phyloP scores from a whole-genome alignment of 345 rosid species.

The Erodium maritimum region DNA sequence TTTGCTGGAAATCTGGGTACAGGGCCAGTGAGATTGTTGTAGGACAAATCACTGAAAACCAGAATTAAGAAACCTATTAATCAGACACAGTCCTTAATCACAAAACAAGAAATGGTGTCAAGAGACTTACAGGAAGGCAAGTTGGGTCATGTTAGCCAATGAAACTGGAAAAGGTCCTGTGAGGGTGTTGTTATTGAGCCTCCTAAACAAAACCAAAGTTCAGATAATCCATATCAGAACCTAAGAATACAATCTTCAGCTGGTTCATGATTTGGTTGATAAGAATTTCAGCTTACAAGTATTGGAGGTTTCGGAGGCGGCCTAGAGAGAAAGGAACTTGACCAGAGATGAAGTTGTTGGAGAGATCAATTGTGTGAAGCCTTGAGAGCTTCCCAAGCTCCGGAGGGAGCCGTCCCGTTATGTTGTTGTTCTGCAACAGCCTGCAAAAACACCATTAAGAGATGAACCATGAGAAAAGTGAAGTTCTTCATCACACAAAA shows the following conservation, averaged over 20 bases:
- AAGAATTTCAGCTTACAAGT: constrained; percentile 44
- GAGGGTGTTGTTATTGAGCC: constrained; percentile 85
- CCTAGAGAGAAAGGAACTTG: constrained; percentile 61
- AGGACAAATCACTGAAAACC: constrained; percentile 68
- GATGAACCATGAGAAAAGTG: background rate
- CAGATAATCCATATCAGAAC: no score
- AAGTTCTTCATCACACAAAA: background rate
- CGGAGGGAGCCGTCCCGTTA: constrained; percentile 69
- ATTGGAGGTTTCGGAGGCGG: constrained; percentile 52
- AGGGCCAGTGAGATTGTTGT: constrained; percentile 82
- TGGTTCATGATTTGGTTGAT: background rate
- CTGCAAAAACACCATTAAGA: constrained; percentile 20
- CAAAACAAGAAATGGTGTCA: constrained; percentile 2
- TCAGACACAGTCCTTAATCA: background rate
- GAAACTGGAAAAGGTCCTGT: constrained; percentile 55
- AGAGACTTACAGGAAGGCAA: constrained; percentile 67
- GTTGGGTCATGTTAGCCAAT: constrained; percentile 78
- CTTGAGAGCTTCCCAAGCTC: constrained; percentile 63
- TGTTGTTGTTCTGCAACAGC: constrained; percentile 80
- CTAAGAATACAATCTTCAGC: background rate
- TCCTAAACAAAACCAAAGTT: constrained; percentile 35
- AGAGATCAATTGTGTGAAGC: constrained; percentile 88
- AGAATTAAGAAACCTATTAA: constrained; percentile 2
- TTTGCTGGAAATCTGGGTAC: constrained; percentile 81
- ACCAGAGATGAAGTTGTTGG: constrained; percentile 61